A percentile compares a stretch with the other conserved stretches of the same genome.
phyloP scores from a whole-genome alignment of 345 rosid genomes.

The Melastoma malabathricum region DNA sequence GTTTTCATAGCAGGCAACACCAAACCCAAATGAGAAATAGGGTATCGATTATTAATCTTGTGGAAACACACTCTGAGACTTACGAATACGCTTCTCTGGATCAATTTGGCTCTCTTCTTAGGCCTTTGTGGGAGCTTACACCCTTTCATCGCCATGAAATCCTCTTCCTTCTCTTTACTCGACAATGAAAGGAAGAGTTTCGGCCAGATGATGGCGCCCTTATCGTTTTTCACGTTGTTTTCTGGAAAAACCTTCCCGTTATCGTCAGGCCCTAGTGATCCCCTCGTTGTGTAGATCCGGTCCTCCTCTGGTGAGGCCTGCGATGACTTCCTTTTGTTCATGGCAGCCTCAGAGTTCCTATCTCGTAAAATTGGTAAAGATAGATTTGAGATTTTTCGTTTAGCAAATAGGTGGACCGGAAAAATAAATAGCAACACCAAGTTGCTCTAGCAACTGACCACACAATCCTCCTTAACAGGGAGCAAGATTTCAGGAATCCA shows the following conservation, averaged over 20 bases:
- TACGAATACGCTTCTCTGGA: constrained; percentile 73
- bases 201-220: constrained; percentile 51
- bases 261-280: constrained; percentile 61
- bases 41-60: constrained; percentile 1
- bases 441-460: too few species aligned
- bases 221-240: constrained; percentile 42
- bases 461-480: too few species aligned
- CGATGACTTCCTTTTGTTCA: constrained; percentile 32
- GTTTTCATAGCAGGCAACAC: too few species aligned
- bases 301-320: constrained; percentile 66
- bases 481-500: too few species aligned
- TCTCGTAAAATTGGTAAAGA: too few species aligned
- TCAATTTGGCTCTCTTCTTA: constrained; percentile 74
- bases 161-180: constrained; percentile 87
- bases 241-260: constrained; percentile 40
- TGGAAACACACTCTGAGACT: constrained; percentile 10
- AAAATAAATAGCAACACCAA: too few species aligned
- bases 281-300: constrained; percentile 65
- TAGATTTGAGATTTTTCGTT: background rate
- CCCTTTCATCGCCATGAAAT: constrained; percentile 91
- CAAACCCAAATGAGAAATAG: background rate
- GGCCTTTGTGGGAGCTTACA: constrained; percentile 92
- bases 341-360: constrained; percentile 37
- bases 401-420: too few species aligned
- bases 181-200: constrained; percentile 61